Evolutionary conservation across 306 rosid genomes (phyloP), one percentile per base, ranked within the genome.

Genomic region (Spatholobus suberectus): DNA sequence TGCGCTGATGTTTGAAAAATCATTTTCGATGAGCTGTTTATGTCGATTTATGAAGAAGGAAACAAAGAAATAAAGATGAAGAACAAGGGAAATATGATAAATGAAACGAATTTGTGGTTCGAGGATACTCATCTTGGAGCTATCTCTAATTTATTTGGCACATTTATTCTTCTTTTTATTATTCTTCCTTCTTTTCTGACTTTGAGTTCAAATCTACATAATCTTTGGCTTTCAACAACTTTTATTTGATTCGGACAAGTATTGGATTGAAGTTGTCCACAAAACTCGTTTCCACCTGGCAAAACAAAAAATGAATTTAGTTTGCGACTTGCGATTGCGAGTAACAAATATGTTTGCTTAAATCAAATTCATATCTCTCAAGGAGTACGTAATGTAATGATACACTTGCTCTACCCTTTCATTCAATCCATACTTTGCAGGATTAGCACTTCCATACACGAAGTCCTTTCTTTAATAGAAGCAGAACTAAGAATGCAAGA

Each of bases 161-260:
- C 21, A 29, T 61, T 14, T 61, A 14, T 58, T 41, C 32, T 3
- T 29, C 32, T 29, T 12, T 79, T 32, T 44, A 46, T 68, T 29
- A 17, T 75, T 52, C 66, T 34, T 51, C 32, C 32, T 11, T 68
- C 43, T 15, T 27, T 20, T 29, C 29, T 13, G 5, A n/a, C 11
- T 13, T 29, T 67, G n/a, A 9, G 26, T 61, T 72, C 67, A 11
- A 49, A 11, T 59, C 83, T 18, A 17, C 38, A 17, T 2, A n/a
- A 66, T 29, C 58, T 8, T 34, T 49, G 49, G 5, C 52, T 67
- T 47, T 35, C 27, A 11, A 51, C 27, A 11, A 51, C 57, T 66
- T 52, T 23, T 69, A 26, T 59, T 59, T 59, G 40, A 65, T 78
- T 65, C 58, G 38, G 26, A 26, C 55, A 57, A 58, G 27, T 76